Evolutionary conservation across 345 rosid species (phyloP), one percentile per base, ranked within the genome.

Genomic region (Linum lewisii): DNA sequence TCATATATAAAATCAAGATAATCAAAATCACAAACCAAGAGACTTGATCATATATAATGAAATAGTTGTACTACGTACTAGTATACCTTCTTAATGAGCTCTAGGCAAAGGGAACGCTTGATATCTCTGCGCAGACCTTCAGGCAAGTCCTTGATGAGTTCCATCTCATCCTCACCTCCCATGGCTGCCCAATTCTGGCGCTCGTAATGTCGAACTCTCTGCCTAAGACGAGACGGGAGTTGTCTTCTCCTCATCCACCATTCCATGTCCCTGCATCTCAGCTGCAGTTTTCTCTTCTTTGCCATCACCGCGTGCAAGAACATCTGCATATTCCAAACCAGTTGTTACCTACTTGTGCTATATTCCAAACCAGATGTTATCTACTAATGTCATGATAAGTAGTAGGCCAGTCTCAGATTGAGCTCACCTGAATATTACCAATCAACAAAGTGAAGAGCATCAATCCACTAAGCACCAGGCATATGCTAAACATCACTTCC

Each of bases 241-340:
- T 92, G 98, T 69, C 98, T 76, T 57, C 96, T 68, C 61, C 76
- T 79, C 98, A 88, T 88, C 98, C 96, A 92, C 96, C 96, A 84
- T 60, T 86, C 95, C 75, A 92, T 72, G 56, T 92, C 95, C 23
- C 90, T 64, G 64, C 83, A 77, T 22, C 90, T 79, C 68, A 92
- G 69, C 74, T 92, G 96, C 88, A 88, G 73, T 64, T 86, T 86
- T 65, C 67, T 75, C 81, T 85, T 84, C 77, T 79, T 88, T 0
- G 90, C 90, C 84, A 84, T 74, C 22, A 84, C 88, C 4, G 82
- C 87, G 21, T 81, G 86, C 65, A 88, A 59, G 60, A 80, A 88
- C 62, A 88, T 87, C 98, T 91, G 63, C 42, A 60, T 45, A 61
- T 29, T 29, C 7, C 34, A 8, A 29, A 29, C n/a, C n/a, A n/a